Conservation (phyloP, 1,284 basidiomycete species). For the Rhodofomes roseus region DNA sequence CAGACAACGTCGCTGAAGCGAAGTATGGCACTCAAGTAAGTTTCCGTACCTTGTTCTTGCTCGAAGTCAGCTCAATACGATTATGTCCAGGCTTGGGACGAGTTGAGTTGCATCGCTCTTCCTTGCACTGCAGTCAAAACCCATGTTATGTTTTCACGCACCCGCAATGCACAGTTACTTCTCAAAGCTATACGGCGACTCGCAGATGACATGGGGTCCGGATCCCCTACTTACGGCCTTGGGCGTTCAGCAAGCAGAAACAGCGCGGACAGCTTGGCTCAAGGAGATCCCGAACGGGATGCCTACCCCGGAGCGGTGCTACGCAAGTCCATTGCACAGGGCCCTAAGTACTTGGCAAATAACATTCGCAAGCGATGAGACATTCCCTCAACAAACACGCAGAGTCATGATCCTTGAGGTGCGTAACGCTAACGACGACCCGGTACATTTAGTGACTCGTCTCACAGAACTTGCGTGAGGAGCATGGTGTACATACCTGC, state of each 20-base stretch:
- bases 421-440: background rate
- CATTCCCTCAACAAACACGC: background rate
- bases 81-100: slow-evolving; percentile 45
- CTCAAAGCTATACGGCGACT: slow-evolving; percentile 70
- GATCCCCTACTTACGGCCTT: slow-evolving; percentile 72
- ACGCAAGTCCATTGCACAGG: slow-evolving; percentile 60
- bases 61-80: background rate
- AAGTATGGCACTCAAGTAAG: slow-evolving; percentile 65
- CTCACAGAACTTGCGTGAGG: slow-evolving; percentile 59
- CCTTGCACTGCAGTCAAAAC: background rate
- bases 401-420: slow-evolving; percentile 8
- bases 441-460: background rate
- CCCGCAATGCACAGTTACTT: slow-evolving; percentile 32
- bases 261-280: slow-evolving; percentile 55
- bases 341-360: slow-evolving; percentile 10
- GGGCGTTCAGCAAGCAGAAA: slow-evolving; percentile 62
- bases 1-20: slow-evolving; percentile 71
- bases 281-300: slow-evolving; percentile 49
- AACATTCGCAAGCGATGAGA: slow-evolving; percentile 1
- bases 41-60: background rate
- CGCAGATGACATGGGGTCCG: slow-evolving; percentile 76
- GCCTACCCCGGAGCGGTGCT: slow-evolving; percentile 59
- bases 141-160: background rate
- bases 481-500: slow-evolving; percentile 71
- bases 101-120: slow-evolving; percentile 37